A percentile compares a stretch with the other conserved stretches of the same genome.
Evolutionary conservation across 176 grass and related monocot genomes (phyloP).

Genomic region (Themeda triandra): DNA sequence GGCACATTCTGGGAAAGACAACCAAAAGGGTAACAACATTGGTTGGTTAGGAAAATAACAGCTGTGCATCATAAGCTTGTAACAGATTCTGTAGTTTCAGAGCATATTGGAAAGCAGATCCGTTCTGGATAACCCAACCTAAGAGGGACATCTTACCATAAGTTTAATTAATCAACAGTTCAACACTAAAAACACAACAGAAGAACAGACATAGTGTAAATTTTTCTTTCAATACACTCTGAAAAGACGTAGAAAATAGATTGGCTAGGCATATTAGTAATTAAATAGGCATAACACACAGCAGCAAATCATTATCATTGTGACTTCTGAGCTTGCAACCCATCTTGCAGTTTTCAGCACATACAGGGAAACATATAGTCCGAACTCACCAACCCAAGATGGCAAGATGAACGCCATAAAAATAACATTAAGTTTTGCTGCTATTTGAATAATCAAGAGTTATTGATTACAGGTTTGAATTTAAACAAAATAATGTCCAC

Average conservation of each 20-base stretch:
- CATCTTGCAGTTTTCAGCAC: background rate
- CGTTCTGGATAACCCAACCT: background rate
- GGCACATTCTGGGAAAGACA: constrained; percentile 27
- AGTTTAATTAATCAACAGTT: too few relatives aligned
- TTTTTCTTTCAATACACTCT: background rate
- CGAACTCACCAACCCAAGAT: background rate
- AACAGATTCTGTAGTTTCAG: background rate
- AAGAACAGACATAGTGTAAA: background rate
- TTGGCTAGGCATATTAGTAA: background rate
- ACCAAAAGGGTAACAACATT: background rate
- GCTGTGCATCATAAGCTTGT: background rate
- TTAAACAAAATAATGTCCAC: background rate
- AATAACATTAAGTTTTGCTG: background rate
- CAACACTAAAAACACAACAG: background rate
- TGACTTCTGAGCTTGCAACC: background rate
- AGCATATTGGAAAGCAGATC: background rate
- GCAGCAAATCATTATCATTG: background rate
- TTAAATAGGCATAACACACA: background rate
- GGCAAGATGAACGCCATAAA: background rate
- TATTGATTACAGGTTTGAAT: constrained; percentile 1
- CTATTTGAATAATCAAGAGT: background rate
- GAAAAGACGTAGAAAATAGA: background rate
- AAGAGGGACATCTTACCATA: background rate
- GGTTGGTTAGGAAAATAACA: background rate
- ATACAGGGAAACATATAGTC: background rate